Conservation (phyloP, 2,329 filamentous ascomycete genomes). For the Botrytis tulipae region DNA sequence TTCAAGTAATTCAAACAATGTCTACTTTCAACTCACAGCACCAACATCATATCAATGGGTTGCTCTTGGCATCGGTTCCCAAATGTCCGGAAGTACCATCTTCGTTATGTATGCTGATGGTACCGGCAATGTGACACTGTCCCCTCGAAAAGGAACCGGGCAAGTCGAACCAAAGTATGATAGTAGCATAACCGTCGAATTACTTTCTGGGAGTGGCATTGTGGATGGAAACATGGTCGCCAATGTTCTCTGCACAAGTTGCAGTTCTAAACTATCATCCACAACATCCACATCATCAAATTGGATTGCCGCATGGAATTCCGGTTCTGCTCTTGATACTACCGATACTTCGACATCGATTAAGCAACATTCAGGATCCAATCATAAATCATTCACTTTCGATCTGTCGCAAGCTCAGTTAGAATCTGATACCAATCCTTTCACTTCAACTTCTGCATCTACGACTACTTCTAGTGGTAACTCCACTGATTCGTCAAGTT, state of each 20-base stretch:
- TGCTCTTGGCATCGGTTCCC: constrained; percentile 54
- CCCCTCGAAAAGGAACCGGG: constrained; percentile 47
- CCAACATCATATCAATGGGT: constrained; percentile 55
- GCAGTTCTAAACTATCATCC: constrained; percentile 18
- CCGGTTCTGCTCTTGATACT: constrained; percentile 29
- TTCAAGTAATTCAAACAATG: constrained; percentile 43
- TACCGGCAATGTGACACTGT: constrained; percentile 54
- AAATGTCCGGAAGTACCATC: constrained; percentile 56
- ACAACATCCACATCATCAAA: constrained; percentile 27
- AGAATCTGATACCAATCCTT: constrained; percentile 32
- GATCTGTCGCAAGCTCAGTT: constrained; percentile 33
- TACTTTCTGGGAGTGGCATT: constrained; percentile 53
- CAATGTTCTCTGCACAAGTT: constrained; percentile 51
- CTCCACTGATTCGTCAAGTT: constrained; percentile 12
- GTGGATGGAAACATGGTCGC: constrained; percentile 53
- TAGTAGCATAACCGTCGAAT: constrained; percentile 42
- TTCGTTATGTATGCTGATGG: constrained; percentile 57
- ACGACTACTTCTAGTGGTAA: constrained; percentile 19
- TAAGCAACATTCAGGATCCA: constrained; percentile 26
- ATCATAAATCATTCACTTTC: constrained; percentile 26
- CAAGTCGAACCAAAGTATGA: constrained; percentile 47
- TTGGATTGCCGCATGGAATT: constrained; percentile 36
- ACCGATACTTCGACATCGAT: constrained; percentile 25
- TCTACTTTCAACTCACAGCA: constrained; percentile 57
- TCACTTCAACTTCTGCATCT: constrained; percentile 22